Percentiles rank a stretch among this genome's conserved stretches.
phyloP scores from a whole-genome alignment of 1,284 basidiomycete genomes.

The Vanrija sp. region DNA sequence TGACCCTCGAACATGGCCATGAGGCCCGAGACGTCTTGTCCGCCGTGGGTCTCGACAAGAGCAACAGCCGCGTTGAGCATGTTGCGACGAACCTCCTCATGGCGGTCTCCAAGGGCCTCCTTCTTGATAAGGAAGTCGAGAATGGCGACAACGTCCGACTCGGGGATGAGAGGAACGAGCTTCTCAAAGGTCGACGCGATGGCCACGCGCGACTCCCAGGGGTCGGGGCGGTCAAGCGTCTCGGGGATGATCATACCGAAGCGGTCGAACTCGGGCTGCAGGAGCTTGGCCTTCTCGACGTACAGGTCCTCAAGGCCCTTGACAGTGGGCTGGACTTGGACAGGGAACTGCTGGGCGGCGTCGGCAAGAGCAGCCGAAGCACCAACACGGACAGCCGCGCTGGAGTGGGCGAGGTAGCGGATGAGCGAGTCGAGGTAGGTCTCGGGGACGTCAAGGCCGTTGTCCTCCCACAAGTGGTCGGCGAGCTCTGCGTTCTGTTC shows the following conservation, averaged over 20 bases:
- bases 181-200: slow-evolving; percentile 67
- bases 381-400: slow-evolving; percentile 73
- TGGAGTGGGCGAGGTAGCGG: slow-evolving; percentile 70
- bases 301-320: slow-evolving; percentile 67
- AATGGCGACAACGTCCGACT: slow-evolving; percentile 67
- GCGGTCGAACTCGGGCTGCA: slow-evolving; percentile 84
- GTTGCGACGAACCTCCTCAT: slow-evolving; percentile 71
- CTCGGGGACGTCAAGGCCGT: slow-evolving; percentile 84
- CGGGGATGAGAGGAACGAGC: slow-evolving; percentile 65
- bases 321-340: slow-evolving; percentile 57
- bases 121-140: slow-evolving; percentile 83
- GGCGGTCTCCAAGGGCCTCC: slow-evolving; percentile 83
- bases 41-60: slow-evolving; percentile 80
- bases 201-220: slow-evolving; percentile 80
- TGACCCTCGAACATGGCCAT: slow-evolving; percentile 82
- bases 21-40: slow-evolving; percentile 65
- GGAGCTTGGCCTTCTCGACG: slow-evolving; percentile 78
- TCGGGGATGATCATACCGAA: slow-evolving; percentile 91
- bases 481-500: slow-evolving; percentile 86
- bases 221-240: slow-evolving; percentile 86
- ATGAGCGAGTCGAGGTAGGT: slow-evolving; percentile 63
- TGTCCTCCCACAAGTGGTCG: slow-evolving; percentile 87
- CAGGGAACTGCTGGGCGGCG: slow-evolving; percentile 70
- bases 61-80: slow-evolving; percentile 83
- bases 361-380: slow-evolving; percentile 72